phyloP scores from a whole-genome alignment of 2,329 filamentous ascomycete genomes.

The Onygenales sp. region DNA sequence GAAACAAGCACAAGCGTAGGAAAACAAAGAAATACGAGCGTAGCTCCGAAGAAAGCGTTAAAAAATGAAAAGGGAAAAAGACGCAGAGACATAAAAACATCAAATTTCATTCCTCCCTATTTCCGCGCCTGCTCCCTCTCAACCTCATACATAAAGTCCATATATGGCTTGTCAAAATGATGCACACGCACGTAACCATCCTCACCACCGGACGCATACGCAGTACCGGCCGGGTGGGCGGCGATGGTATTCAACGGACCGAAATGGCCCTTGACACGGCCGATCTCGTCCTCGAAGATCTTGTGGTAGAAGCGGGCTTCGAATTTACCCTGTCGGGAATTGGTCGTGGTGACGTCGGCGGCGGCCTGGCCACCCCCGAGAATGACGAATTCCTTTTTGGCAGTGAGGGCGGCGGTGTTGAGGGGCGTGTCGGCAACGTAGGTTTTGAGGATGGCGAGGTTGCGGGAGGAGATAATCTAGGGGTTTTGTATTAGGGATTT shows the following conservation, averaged over 20 bases:
- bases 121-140: slow-evolving; percentile 64
- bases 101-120: slow-evolving; percentile 3
- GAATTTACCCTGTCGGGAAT: slow-evolving; percentile 93
- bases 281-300: slow-evolving; percentile 98
- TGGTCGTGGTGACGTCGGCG: slow-evolving; percentile 96
- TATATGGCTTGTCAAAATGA: slow-evolving; percentile 97
- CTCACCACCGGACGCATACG: slow-evolving; percentile 92
- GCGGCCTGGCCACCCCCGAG: slow-evolving; percentile 96
- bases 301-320: slow-evolving; percentile 99
- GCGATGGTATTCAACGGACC: slow-evolving; percentile 95
- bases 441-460: slow-evolving; percentile 87
- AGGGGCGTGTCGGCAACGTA: slow-evolving; percentile 88
- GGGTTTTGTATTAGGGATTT: not conserved
- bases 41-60: not conserved
- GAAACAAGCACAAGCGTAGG: no score
- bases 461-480: slow-evolving; percentile 70
- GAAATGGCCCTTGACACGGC: slow-evolving; percentile 93
- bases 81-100: not conserved
- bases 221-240: slow-evolving; percentile 79
- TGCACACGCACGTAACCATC: slow-evolving; percentile 98
- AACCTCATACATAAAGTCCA: slow-evolving; percentile 97
- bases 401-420: slow-evolving; percentile 88
- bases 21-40: no score
- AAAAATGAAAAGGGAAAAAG: not conserved
- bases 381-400: slow-evolving; percentile 96